Conservation (phyloP, 2,329 filamentous ascomycete species). For the Tympanopsis confertula region DNA sequence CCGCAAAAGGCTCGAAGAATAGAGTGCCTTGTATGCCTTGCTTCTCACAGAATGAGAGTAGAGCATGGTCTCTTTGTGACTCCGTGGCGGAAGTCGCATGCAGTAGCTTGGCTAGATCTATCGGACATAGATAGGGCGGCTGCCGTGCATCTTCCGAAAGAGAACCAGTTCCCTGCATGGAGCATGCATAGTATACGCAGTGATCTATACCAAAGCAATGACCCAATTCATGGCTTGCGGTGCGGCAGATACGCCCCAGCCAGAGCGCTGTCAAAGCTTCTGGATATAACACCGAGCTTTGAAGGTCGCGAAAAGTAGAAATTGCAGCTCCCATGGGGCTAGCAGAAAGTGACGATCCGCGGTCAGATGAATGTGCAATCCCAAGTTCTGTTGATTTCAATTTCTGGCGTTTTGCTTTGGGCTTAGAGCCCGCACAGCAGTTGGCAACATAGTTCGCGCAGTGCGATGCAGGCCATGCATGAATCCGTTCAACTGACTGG, state of each 20-base stretch:
- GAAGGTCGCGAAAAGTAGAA: background rate
- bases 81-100: too few relatives aligned
- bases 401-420: background rate
- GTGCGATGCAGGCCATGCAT: constrained; percentile 1
- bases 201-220: constrained; percentile 40
- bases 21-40: too few relatives aligned
- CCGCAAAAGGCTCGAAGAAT: too few relatives aligned
- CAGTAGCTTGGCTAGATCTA: constrained; percentile 23
- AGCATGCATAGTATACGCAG: constrained; percentile 32
- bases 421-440: constrained; percentile 3
- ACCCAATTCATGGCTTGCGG: constrained; percentile 34
- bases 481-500: constrained; percentile 16
- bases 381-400: too few relatives aligned
- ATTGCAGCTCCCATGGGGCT: background rate
- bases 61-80: too few relatives aligned
- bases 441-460: background rate
- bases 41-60: too few relatives aligned
- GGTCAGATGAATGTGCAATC: too few relatives aligned
- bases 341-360: background rate
- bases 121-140: constrained; percentile 28
- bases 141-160: constrained; percentile 27
- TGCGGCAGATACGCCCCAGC: constrained; percentile 27
- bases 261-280: constrained; percentile 19
- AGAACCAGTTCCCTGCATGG: constrained; percentile 28
- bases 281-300: background rate